These are phyloP conservation scores for Pilobolus umbonatus DNA, from an alignment of 192 early-diverging fungal genomes.

Conservation along the genomic window DNA sequence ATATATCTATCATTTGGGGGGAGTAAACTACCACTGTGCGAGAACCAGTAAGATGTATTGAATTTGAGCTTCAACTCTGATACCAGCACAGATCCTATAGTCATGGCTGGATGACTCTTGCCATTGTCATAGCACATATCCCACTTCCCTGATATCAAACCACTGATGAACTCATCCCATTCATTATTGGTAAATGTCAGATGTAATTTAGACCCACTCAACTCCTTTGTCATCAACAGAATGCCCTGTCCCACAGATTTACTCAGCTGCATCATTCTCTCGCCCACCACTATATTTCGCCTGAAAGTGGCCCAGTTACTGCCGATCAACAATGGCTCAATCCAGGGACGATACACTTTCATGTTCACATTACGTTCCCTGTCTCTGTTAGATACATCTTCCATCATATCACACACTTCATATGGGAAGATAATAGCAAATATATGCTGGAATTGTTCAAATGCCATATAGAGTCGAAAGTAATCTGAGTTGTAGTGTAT, in stretches of 20 bases:
- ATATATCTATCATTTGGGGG: too few species aligned
- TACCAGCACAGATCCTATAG: conserved; percentile 14
- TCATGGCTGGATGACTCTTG: background rate
- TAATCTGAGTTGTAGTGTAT: conserved; percentile 41
- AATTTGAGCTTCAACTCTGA: conserved; percentile 24
- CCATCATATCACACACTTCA: conserved; percentile 15
- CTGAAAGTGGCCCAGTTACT: conserved; percentile 40
- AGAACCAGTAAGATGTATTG: conserved; percentile 24
- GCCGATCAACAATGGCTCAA: conserved; percentile 32
- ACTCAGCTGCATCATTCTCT: conserved; percentile 34
- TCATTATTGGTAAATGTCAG: conserved; percentile 40
- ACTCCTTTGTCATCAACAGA: conserved; percentile 45
- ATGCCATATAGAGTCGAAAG: conserved; percentile 36
- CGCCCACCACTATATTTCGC: conserved; percentile 38
- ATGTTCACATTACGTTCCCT: conserved; percentile 34
- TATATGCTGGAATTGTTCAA: conserved; percentile 32
- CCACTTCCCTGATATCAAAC: conserved; percentile 22
- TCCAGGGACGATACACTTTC: conserved; percentile 34
- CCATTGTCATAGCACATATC: conserved; percentile 18
- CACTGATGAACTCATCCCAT: conserved; percentile 37
- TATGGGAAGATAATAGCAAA: conserved; percentile 29
- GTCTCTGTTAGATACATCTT: conserved; percentile 20
- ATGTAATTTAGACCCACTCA: conserved; percentile 42
- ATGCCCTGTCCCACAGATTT: conserved; percentile 38
- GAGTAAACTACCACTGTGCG: too few species aligned